Evolutionary conservation across 805 yeast genomes (phyloP), one percentile per base, ranked within the genome.

Genomic region (Starmera quercuum): DNA sequence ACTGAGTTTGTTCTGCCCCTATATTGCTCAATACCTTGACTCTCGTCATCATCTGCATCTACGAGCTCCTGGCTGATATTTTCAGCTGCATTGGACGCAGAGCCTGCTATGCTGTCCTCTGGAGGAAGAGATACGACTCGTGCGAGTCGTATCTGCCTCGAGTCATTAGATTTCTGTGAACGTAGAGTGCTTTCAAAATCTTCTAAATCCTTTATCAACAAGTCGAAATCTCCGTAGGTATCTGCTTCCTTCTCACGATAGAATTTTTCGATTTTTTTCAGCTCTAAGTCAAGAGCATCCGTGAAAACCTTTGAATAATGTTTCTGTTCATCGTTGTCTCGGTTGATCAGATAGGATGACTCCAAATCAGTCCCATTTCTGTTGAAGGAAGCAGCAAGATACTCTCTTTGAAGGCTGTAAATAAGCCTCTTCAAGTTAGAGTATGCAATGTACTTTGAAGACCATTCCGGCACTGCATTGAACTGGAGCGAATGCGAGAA

Each of bases 391-490:
- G 27, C 22, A 7, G 41, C 41, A 6, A 55, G 48, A 16, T 59
- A 47, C 34, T 83, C 86, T 49, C 88, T 69, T 52, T 92, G 97
- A 30, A 90, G 66, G 13, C 78, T 66, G 56, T 88, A 90, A 20
- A 88, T 83, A 27, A 83, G 69, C 61, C 84, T 85, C 57, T 92
- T 90, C 38, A 92, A 65, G 25, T 83, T 78, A 1, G 95, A 83
- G 58, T 90, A 90, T 35, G 94, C 88, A 36, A 90, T 79, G 58
- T 90, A 90, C 54, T 83, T 77, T 19, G 95, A 78, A 10, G 95
- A 75, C 98, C 98, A 90, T 57, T 92, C 97, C 2, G 98, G 97
- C 5, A 92, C 97, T 17, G 97, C 95, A 58, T 90, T 90, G 61
- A 90, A 88, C 68, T 90, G 96, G 43, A 90, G 64, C 6, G 96